Evolutionary conservation across 495 filamentous ascomycete species (phyloP).

Genomic region (Penicillium taxi): DNA sequence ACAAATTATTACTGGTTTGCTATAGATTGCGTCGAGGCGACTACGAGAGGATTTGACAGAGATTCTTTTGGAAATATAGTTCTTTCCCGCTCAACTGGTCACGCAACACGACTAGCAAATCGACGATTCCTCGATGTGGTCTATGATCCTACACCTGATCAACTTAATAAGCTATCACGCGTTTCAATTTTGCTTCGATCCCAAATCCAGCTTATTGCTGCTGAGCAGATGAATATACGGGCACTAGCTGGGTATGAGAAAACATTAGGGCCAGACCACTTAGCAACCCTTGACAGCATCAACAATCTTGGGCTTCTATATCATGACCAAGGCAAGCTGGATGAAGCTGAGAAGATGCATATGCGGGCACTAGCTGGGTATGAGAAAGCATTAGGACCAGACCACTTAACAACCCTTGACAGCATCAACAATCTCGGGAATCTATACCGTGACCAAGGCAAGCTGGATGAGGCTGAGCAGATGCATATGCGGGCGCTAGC

Average conservation of each 20-base stretch:
- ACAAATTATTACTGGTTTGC: background rate
- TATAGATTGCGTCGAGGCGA: background rate
- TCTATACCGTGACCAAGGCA: no score
- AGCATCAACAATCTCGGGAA: no score
- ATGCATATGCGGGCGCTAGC: slow-evolving; percentile 7
- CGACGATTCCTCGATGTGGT: background rate
- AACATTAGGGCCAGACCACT: slow-evolving; percentile 1
- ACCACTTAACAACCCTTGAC: slow-evolving; percentile 2
- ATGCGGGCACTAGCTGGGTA: slow-evolving; percentile 5
- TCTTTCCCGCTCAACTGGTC: background rate
- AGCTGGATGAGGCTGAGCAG: slow-evolving; percentile 5
- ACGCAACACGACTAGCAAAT: no score
- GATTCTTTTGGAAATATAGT: background rate
- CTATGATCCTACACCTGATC: background rate
- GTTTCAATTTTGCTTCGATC: background rate
- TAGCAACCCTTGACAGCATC: background rate
- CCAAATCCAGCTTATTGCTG: background rate
- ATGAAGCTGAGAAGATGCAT: slow-evolving; percentile 5
- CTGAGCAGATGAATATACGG: background rate
- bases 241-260: slow-evolving; percentile 9
- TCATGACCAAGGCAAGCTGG: slow-evolving; percentile 2
- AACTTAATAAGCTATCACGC: background rate
- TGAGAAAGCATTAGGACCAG: slow-evolving; percentile 2
- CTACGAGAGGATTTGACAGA: no score
- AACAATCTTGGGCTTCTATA: slow-evolving; percentile 9